Evolutionary conservation across 2,329 filamentous ascomycete genomes (phyloP), one percentile per base, ranked within the genome.

Genomic region (Colletotrichum sp.): DNA sequence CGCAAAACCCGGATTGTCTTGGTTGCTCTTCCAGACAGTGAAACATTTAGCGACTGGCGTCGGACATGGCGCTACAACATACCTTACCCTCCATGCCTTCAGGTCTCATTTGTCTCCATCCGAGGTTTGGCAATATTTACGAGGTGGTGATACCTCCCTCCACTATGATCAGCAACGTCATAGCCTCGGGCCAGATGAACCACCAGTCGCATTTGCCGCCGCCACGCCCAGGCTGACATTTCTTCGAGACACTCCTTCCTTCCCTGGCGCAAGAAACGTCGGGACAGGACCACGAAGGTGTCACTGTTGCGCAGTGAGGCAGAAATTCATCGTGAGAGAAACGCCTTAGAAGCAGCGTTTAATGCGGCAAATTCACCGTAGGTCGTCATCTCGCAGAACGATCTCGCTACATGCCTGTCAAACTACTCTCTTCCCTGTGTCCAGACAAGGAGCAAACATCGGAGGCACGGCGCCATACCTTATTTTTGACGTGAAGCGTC

Each of bases 1-100:
- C 30, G 32, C 15, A 63, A 68, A 39, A 39, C 36, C 63, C 26
- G 24, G 68, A 28, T 24, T 62, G 62, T 67, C 36, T 60, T 66
- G 39, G n/a, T 44, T 30, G n/a, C n/a, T 18, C 30, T 65, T 67
- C 21, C 2, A 75, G 16, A 28, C n/a, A 39, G 55, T 72, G 30
- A 52, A 72, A 60, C 60, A 75, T 21, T 67, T 55, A 49, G 68
- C 60, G 59, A 65, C 67, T 71, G 60, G 67, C 62, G 21, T 34
- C 39, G 36, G 57, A 75, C 55, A 68, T 34, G 39, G 64, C 18
- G 39, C 55, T 44, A 71, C 63, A 49, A 67, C 39, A 68, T 36
- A 70, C 71, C 72, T 75, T 68, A 75, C 63, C 55, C 68, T 72
- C 63, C 21, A 59, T 52, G 52, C 26, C 24, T 66, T 36, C 24